These are phyloP conservation scores for Nyctanthes arbortristis DNA, from an alignment of 257 asterid genomes.

Conservation along the genomic window DNA sequence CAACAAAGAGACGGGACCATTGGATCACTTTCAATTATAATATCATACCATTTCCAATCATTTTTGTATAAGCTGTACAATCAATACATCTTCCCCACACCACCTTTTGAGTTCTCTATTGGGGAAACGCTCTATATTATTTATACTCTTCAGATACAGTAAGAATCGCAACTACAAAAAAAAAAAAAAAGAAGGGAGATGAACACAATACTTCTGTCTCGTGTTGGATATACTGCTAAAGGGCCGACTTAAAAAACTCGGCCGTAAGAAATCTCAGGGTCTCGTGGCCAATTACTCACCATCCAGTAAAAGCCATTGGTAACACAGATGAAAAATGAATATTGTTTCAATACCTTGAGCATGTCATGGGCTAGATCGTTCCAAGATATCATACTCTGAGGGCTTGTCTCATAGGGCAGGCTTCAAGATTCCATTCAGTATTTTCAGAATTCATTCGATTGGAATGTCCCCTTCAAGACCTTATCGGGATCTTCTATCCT, in stretches of 20 bases:
- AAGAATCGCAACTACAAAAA: conserved; percentile 18
- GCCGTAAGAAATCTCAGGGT: conserved; percentile 3
- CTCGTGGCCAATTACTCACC: neutral
- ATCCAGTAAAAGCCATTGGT: neutral
- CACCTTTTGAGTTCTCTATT: conserved; percentile 24
- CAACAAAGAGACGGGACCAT: neutral
- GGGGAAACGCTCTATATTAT: conserved; percentile 28
- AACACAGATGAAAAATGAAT: neutral
- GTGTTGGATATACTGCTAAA: conserved; percentile 23
- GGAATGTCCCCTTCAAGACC: neutral
- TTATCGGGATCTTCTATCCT: conserved; percentile 43
- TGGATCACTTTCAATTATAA: neutral
- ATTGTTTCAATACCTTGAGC: neutral
- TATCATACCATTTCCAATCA: conserved; percentile 22
- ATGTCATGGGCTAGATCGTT: neutral
- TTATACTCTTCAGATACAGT: conserved; percentile 25
- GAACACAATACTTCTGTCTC: conserved; percentile 22
- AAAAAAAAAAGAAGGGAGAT: conserved; percentile 11
- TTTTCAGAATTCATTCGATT: no score
- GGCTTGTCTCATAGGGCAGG: conserved; percentile 11
- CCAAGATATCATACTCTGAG: neutral
- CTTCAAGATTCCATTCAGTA: conserved; percentile 11
- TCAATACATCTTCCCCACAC: conserved; percentile 36
- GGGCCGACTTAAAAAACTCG: conserved; percentile 29
- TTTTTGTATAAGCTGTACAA: conserved; percentile 39